A percentile compares a stretch with the other conserved stretches of the same genome.
Evolutionary conservation across 257 asterid genomes (phyloP).

Genomic region (Dorcoceras hygrometricum): DNA sequence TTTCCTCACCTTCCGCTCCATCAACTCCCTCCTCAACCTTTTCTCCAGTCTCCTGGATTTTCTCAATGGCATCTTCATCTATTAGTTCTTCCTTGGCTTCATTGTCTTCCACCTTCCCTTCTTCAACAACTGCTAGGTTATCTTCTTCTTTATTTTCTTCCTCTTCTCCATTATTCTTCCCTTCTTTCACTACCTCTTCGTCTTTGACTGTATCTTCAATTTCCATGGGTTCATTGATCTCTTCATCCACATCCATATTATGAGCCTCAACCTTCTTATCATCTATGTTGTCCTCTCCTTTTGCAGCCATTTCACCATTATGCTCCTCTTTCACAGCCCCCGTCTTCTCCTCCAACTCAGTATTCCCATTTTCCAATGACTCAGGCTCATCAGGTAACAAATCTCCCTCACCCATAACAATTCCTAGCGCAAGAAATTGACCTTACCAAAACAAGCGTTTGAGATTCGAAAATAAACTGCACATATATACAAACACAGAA

Average conservation of each 20-base stretch:
- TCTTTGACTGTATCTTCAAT: constrained; percentile 23
- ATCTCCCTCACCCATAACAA: constrained; percentile 64
- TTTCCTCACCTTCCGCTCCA: constrained; percentile 32
- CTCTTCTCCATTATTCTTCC: constrained; percentile 1
- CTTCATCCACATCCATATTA: constrained; percentile 47
- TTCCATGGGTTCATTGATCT: constrained; percentile 26
- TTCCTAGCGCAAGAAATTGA: constrained; percentile 16
- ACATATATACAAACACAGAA: not conserved
- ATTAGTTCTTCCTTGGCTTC: not conserved
- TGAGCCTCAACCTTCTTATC: constrained; percentile 32
- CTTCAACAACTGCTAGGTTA: not conserved
- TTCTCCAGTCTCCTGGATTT: constrained; percentile 26
- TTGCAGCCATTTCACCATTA: constrained; percentile 24
- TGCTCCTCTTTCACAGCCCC: constrained; percentile 24
- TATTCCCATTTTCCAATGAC: constrained; percentile 43
- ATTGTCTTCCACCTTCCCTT: not conserved
- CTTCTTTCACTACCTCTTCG: constrained; percentile 26
- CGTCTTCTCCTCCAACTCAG: constrained; percentile 2
- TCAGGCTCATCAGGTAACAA: constrained; percentile 39
- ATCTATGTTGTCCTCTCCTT: constrained; percentile 30
- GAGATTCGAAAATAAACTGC: constrained; percentile 16
- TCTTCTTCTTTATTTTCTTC: not conserved
- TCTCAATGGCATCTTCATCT: constrained; percentile 31
- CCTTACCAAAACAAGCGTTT: constrained; percentile 7
- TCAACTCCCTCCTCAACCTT: constrained; percentile 35